Percentiles rank a stretch among this genome's conserved stretches.
phyloP scores from a whole-genome alignment of 805 yeast species.

The Teunomyces stri region DNA sequence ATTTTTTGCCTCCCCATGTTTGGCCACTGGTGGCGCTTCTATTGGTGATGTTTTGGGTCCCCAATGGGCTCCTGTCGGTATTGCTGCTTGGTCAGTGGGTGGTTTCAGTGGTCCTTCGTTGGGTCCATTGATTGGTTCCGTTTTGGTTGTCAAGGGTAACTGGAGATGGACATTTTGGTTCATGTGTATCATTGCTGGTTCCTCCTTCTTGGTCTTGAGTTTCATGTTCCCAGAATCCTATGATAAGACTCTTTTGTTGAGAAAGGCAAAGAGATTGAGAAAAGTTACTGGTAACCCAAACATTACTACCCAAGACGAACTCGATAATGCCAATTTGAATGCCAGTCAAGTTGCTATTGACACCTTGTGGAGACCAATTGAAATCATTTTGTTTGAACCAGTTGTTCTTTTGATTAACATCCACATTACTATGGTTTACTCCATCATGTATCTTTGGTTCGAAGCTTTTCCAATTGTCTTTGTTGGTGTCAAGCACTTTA shows the following conservation, averaged over 20 bases:
- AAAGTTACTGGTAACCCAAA: constrained; percentile 48
- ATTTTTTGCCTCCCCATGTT: constrained; percentile 52
- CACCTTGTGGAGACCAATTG: constrained; percentile 48
- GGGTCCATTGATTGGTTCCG: constrained; percentile 59
- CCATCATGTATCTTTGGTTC: constrained; percentile 53
- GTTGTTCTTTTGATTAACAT: constrained; percentile 52
- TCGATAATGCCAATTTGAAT: constrained; percentile 23
- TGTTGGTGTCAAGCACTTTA: constrained; percentile 42
- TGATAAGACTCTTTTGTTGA: constrained; percentile 40
- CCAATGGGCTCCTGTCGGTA: constrained; percentile 44
- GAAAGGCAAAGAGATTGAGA: constrained; percentile 50
- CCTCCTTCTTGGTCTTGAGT: constrained; percentile 30
- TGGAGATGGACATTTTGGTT: constrained; percentile 62
- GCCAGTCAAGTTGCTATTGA: constrained; percentile 20
- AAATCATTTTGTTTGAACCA: constrained; percentile 52
- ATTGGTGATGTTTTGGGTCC: constrained; percentile 47
- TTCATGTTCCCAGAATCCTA: constrained; percentile 49
- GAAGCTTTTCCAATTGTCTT: constrained; percentile 64
- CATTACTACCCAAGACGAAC: constrained; percentile 41
- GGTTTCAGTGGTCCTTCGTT: constrained; percentile 54
- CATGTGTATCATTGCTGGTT: constrained; percentile 40
- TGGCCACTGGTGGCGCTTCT: constrained; percentile 60
- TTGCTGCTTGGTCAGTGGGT: constrained; percentile 53
- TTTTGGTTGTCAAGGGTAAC: constrained; percentile 40
- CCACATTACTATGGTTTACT: constrained; percentile 52